A percentile compares a stretch with the other conserved stretches of the same genome.
Evolutionary conservation across 2,329 filamentous ascomycete species (phyloP).

Genomic region (Hypoxylon sp.): DNA sequence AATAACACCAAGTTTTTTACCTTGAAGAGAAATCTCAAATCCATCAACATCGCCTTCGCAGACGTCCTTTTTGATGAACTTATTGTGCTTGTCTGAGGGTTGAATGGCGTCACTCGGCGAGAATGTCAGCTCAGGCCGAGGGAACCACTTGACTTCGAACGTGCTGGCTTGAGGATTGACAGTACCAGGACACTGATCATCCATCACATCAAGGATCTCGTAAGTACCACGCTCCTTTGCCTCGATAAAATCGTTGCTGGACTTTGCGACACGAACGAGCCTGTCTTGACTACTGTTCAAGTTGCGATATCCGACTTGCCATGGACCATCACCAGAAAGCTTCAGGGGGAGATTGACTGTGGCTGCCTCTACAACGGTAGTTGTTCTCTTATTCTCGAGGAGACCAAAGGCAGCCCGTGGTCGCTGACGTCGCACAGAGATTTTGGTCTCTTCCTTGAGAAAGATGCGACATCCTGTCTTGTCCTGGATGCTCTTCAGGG

Average conservation of each 20-base stretch:
- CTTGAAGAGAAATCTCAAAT: conserved; percentile 84
- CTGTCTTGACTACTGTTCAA: conserved; percentile 66
- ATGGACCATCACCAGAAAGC: conserved; percentile 87
- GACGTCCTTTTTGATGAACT: conserved; percentile 82
- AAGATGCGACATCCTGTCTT: conserved; percentile 88
- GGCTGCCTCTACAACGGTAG: conserved; percentile 83
- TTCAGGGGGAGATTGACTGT: conserved; percentile 83
- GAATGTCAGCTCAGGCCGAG: conserved; percentile 80
- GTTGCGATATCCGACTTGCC: conserved; percentile 84
- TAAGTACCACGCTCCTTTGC: conserved; percentile 81
- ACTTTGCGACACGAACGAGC: conserved; percentile 52
- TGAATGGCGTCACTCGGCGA: conserved; percentile 75
- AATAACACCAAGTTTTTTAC: conserved; percentile 61
- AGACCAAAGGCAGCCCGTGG: conserved; percentile 89
- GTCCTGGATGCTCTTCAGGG: conserved; percentile 89
- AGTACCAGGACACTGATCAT: conserved; percentile 85
- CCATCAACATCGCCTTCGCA: conserved; percentile 96
- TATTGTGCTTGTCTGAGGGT: conserved; percentile 61
- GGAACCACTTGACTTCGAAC: conserved; percentile 89
- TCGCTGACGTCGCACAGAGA: conserved; percentile 88
- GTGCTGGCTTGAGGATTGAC: conserved; percentile 80
- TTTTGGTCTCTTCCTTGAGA: conserved; percentile 86
- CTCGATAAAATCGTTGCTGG: conserved; percentile 77
- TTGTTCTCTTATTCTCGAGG: conserved; percentile 82
- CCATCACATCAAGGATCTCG: conserved; percentile 82